Evolutionary conservation across 2,329 filamentous ascomycete species (phyloP).

Genomic region (Paraphaeosphaeria sporulosa): DNA sequence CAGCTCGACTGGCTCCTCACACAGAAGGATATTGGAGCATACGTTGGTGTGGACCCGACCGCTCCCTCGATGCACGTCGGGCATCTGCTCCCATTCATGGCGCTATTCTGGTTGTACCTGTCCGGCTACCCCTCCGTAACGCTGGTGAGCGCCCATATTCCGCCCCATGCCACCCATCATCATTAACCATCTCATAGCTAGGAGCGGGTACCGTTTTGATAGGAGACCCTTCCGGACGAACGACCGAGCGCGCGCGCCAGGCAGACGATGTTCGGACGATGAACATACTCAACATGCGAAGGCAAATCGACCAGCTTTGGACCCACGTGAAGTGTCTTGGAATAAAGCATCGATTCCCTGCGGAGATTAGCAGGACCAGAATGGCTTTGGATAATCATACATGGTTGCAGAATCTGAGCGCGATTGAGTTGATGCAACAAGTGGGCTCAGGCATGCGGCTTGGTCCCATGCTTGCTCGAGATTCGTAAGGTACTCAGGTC

Average conservation of each 20-base stretch:
- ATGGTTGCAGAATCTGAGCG: conserved; percentile 78
- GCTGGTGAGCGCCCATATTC: conserved; percentile 55
- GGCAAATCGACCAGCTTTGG: conserved; percentile 77
- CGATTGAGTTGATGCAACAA: conserved; percentile 77
- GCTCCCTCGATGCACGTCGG: conserved; percentile 81
- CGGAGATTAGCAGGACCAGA: conserved; percentile 70
- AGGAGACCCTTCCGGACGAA: conserved; percentile 78
- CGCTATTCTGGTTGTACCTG: conserved; percentile 83
- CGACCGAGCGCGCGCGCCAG: conserved; percentile 66
- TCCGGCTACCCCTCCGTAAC: conserved; percentile 74
- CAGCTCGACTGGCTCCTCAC: conserved; percentile 70
- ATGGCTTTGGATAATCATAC: conserved; percentile 80
- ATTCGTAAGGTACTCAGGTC: conserved; percentile 70
- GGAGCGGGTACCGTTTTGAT: conserved; percentile 80
- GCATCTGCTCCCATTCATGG: conserved; percentile 82
- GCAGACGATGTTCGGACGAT: conserved; percentile 61
- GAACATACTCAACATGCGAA: conserved; percentile 73
- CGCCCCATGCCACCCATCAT: conserved; percentile 11
- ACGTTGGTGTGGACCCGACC: conserved; percentile 84
- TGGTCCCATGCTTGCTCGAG: conserved; percentile 85
- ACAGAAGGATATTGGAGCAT: conserved; percentile 72
- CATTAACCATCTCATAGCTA: conserved; percentile 53
- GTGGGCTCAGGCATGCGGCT: conserved; percentile 78
- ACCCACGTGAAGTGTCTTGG: conserved; percentile 73
- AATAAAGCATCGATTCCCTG: conserved; percentile 68